Base-by-base conservation (phyloP, 768 basidiomycete genomes). In the Mycena floridula region DNA sequence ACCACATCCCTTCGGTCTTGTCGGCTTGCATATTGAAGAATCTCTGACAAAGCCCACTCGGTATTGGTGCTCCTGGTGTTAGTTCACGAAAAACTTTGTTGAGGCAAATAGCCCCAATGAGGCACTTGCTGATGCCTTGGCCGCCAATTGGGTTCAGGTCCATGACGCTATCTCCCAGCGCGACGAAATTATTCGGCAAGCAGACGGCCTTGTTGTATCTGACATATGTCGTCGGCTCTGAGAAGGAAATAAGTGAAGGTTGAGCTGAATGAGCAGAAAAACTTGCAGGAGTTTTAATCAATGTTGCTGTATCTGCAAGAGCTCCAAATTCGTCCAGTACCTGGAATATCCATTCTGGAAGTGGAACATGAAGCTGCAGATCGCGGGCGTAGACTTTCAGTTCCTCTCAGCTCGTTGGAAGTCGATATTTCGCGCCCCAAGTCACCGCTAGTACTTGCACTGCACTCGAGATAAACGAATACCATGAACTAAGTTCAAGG, bases 141-240 rank as follows among this genome's bases (percentile, higher is more conserved):
- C 45, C 30, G 21, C 24, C 18, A 20, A 30, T n/a, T 9, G 28
- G 28, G 28, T 30, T 30, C 9, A 30, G 9, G 9, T n/a, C 20
- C 62, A 65, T 59, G 8, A 61, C 54, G 25, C 62, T 58, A 40
- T 67, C 66, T 15, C 65, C 66, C 22, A 66, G 5, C 1, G 63
- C 65, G 27, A 65, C 49, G 37, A 55, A 67, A 45, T 66, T 67
- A 9, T 45, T 40, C 1, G 66, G 66, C 6, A 66, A 43, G 27
- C 56, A 50, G 15, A 27, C 40, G 3, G 50, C 56, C 18, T 37
- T 32, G 32, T 64, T 56, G 40, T 64, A 66, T 13, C 43, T 52
- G 23, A 63, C 42, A n/a, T n/a, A n/a, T 41, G 54, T 62, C 5
- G 48, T 47, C 3, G 52, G 50, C 4, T 51, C 37, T 13, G 59